Evolutionary conservation across 176 grass and related monocot species (phyloP).

Genomic region (Bothriochloa decipiens): DNA sequence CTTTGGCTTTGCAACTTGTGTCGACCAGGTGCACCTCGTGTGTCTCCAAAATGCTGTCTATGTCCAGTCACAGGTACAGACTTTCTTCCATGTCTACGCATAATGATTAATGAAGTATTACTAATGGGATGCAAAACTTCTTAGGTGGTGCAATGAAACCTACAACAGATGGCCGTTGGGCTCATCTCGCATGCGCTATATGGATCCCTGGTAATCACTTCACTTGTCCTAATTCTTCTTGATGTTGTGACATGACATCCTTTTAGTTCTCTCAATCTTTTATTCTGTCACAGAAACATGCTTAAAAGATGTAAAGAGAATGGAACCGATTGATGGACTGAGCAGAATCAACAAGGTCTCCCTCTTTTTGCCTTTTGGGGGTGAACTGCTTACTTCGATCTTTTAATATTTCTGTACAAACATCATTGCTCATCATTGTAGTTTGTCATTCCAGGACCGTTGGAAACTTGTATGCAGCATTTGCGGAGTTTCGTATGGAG

Average conservation of each 20-base stretch:
- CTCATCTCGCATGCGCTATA: constrained; percentile 94
- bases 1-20: constrained; percentile 99
- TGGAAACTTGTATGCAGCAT: constrained; percentile 99
- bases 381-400: constrained; percentile 25
- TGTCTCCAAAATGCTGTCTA: constrained; percentile 87
- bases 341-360: constrained; percentile 92
- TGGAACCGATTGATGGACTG: constrained; percentile 99
- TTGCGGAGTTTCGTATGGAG: constrained; percentile 94
- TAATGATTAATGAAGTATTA: constrained; percentile 35
- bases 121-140: constrained; percentile 35
- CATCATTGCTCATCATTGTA: constrained; percentile 24
- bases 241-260: constrained; percentile 23
- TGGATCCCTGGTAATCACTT: constrained; percentile 90
- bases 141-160: constrained; percentile 98
- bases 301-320: constrained; percentile 92
- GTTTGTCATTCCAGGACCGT: constrained; percentile 65
- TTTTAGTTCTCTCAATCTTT: constrained; percentile 43
- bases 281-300: constrained; percentile 78
- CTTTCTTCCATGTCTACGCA: constrained; percentile 14
- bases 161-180: constrained; percentile 97
- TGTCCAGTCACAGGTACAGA: constrained; percentile 89
- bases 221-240: constrained; percentile 13
- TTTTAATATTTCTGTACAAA: constrained; percentile 27
- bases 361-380: constrained; percentile 22
- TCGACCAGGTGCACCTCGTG: constrained; percentile 79